phyloP scores from a whole-genome alignment of 1,139 yeast species.

The Candida sp. region DNA sequence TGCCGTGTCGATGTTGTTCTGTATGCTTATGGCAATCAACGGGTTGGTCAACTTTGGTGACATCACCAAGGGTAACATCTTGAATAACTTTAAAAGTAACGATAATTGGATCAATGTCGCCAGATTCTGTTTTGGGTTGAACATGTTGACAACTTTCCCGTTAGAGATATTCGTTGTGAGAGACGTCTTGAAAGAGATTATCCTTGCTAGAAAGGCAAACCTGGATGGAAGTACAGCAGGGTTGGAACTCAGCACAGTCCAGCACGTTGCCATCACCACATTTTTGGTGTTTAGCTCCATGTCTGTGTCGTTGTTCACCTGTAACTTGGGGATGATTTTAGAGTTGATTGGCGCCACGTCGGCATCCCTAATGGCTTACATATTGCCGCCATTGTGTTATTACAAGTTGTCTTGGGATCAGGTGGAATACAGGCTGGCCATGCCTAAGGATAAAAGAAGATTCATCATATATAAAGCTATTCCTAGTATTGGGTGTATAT shows the following conservation, averaged over 20 bases:
- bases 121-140: constrained; percentile 88
- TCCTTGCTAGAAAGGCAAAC: constrained; percentile 32
- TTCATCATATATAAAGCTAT: constrained; percentile 38
- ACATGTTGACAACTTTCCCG: constrained; percentile 95
- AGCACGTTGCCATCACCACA: constrained; percentile 73
- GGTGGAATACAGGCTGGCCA: constrained; percentile 42
- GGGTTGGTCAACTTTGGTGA: constrained; percentile 81
- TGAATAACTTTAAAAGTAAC: constrained; percentile 82
- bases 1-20: constrained; percentile 77
- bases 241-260: constrained; percentile 44
- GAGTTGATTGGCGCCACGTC: constrained; percentile 94
- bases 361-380: constrained; percentile 92
- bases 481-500: constrained; percentile 64
- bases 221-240: constrained; percentile 35
- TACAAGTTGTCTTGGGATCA: constrained; percentile 63
- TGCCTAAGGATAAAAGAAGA: constrained; percentile 26
- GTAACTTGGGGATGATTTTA: constrained; percentile 86
- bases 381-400: constrained; percentile 86
- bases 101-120: constrained; percentile 83
- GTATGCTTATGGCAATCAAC: constrained; percentile 78
- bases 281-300: constrained; percentile 70
- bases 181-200: constrained; percentile 76
- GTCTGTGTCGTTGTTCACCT: constrained; percentile 78
- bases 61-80: constrained; percentile 81
- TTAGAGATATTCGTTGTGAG: constrained; percentile 89